A percentile compares a stretch with the other conserved stretches of the same genome.
Evolutionary conservation across 192 early-diverging fungal species (phyloP).

Genomic region (Coemansia aciculifera): DNA sequence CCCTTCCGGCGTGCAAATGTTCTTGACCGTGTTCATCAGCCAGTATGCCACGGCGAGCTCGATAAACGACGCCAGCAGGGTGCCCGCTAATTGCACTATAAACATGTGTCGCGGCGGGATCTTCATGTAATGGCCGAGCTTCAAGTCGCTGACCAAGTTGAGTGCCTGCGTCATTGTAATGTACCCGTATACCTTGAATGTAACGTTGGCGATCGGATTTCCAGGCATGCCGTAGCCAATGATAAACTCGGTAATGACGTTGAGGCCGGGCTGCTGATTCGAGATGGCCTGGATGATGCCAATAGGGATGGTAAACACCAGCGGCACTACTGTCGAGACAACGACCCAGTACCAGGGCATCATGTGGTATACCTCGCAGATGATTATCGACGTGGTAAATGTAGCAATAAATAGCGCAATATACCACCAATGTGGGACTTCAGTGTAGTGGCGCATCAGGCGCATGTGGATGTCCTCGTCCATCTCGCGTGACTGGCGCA

Average conservation of each 20-base stretch:
- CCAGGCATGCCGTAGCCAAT: conserved; percentile 81
- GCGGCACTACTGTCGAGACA: conserved; percentile 59
- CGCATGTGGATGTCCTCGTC: conserved; percentile 71
- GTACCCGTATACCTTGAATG: conserved; percentile 85
- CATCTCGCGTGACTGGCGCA: conserved; percentile 61
- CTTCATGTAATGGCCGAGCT: conserved; percentile 82
- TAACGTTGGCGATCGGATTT: conserved; percentile 77
- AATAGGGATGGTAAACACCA: conserved; percentile 74
- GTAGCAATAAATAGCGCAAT: conserved; percentile 37
- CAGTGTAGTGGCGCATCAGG: conserved; percentile 72
- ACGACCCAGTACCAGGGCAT: conserved; percentile 74
- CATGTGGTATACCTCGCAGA: conserved; percentile 55
- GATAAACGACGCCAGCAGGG: conserved; percentile 67
- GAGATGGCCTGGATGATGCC: conserved; percentile 81
- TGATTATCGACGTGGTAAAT: conserved; percentile 36
- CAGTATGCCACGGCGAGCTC: conserved; percentile 70
- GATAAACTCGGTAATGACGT: conserved; percentile 85
- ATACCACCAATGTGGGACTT: conserved; percentile 84
- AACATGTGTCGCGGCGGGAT: conserved; percentile 84
- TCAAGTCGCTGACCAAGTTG: conserved; percentile 66
- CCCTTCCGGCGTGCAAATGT: conserved; percentile 63
- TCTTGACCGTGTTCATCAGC: conserved; percentile 61
- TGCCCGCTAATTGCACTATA: conserved; percentile 71
- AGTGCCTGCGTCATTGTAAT: conserved; percentile 80
- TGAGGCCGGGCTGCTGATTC: conserved; percentile 74